Evolutionary conservation across 345 rosid genomes (phyloP).

Genomic region (Eucalyptus brandiana): DNA sequence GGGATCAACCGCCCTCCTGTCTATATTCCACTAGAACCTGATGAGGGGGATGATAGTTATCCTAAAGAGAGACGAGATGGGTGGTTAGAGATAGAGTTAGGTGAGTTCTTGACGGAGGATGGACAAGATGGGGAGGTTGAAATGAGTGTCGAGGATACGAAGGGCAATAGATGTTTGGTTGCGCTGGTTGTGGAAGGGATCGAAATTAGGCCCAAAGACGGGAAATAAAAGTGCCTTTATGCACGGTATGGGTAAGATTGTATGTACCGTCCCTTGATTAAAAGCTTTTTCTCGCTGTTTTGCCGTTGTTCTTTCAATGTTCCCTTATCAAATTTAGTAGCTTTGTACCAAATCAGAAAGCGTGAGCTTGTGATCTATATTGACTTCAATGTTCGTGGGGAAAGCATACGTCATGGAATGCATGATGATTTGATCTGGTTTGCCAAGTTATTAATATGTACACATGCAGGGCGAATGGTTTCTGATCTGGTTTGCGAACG

Average conservation of each 20-base stretch:
- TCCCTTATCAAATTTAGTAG: not conserved
- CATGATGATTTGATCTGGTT: too few relatives aligned
- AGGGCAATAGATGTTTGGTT: not conserved
- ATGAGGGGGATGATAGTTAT: not conserved
- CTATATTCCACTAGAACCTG: not conserved
- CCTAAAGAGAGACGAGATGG: not conserved
- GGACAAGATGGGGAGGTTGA: slow-evolving; percentile 2
- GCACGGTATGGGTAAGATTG: not conserved
- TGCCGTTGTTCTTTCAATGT: not conserved
- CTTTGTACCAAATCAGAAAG: not conserved
- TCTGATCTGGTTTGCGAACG: not conserved
- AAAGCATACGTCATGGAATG: not conserved
- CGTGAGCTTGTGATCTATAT: not conserved
- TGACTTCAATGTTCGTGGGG: not conserved
- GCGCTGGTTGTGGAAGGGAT: not conserved
- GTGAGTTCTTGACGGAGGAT: slow-evolving; percentile 1
- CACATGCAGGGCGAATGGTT: not conserved
- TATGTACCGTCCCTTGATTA: not conserved
- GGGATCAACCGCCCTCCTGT: too few relatives aligned
- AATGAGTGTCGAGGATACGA: not conserved
- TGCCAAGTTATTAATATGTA: not conserved
- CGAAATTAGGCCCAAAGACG: not conserved
- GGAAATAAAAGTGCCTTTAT: not conserved
- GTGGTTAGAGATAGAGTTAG: slow-evolving; percentile 19
- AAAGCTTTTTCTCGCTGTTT: not conserved